These are phyloP conservation scores for Claviceps citrina DNA, from an alignment of 2,329 filamentous ascomycete species.

Conservation along the genomic window DNA sequence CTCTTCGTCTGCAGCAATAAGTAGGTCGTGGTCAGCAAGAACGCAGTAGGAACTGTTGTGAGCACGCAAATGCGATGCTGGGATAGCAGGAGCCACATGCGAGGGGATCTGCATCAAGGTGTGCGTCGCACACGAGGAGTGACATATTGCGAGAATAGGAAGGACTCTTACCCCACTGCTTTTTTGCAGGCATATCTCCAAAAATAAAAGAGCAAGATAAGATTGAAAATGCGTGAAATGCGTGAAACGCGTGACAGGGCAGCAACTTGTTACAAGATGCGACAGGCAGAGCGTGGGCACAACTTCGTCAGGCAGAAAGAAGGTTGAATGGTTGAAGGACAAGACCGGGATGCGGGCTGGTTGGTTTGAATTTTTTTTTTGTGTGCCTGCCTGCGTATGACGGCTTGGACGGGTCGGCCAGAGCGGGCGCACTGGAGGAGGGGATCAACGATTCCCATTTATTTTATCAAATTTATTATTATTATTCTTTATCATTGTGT, in stretches of 20 bases:
- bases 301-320: background rate
- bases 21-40: slow-evolving; percentile 9
- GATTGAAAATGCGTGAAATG: too few relatives aligned
- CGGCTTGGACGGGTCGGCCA: background rate
- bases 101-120: slow-evolving; percentile 1
- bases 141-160: slow-evolving; percentile 6
- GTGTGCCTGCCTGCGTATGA: background rate
- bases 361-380: background rate
- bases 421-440: background rate
- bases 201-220: background rate
- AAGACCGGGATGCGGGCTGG: background rate
- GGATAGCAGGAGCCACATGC: slow-evolving; percentile 1
- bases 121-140: slow-evolving; percentile 1
- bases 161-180: slow-evolving; percentile 26
- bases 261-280: background rate
- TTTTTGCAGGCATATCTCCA: slow-evolving; percentile 23
- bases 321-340: background rate
- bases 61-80: background rate
- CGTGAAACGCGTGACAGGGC: background rate
- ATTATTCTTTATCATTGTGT: too few relatives aligned
- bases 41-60: slow-evolving; percentile 4
- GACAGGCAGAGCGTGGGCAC: background rate
- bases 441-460: background rate
- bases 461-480: too few relatives aligned
- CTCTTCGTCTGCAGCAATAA: slow-evolving; percentile 21